These are phyloP conservation scores for Cytospora chrysosperma DNA, from an alignment of 2,329 filamentous ascomycete species.

Conservation along the genomic window DNA sequence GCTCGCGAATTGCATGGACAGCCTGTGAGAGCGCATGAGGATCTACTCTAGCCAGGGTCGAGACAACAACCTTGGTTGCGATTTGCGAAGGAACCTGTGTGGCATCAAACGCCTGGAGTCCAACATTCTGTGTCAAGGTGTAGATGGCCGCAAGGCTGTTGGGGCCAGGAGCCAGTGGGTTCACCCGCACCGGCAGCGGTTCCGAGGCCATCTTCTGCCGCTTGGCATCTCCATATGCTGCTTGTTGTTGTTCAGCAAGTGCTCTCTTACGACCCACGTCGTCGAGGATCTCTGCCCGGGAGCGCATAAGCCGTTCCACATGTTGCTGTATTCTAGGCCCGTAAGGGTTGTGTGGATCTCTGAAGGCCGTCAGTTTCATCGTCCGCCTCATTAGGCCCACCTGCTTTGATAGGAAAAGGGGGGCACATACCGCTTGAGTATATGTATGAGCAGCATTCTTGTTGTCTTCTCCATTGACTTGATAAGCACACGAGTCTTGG, in stretches of 20 bases:
- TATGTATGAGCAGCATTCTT: slow-evolving; percentile 76
- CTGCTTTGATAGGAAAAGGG: slow-evolving; percentile 21
- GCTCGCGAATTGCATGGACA: slow-evolving; percentile 57
- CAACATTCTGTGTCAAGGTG: slow-evolving; percentile 75
- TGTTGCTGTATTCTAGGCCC: slow-evolving; percentile 81
- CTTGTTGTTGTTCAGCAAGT: slow-evolving; percentile 62
- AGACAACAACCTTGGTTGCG: slow-evolving; percentile 78
- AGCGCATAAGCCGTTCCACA: slow-evolving; percentile 77
- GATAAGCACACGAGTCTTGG: slow-evolving; percentile 76
- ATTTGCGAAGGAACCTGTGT: slow-evolving; percentile 73
- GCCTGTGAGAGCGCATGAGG: slow-evolving; percentile 67
- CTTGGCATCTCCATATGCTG: slow-evolving; percentile 77
- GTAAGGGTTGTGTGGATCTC: slow-evolving; percentile 77
- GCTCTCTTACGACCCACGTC: slow-evolving; percentile 77
- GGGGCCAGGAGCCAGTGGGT: slow-evolving; percentile 71
- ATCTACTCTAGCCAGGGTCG: slow-evolving; percentile 72
- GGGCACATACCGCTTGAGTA: slow-evolving; percentile 67
- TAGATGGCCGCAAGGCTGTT: slow-evolving; percentile 82
- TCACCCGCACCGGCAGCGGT: slow-evolving; percentile 51
- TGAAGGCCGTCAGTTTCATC: slow-evolving; percentile 36
- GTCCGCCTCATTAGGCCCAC: background rate
- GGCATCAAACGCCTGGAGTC: slow-evolving; percentile 78
- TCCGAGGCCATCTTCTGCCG: slow-evolving; percentile 67
- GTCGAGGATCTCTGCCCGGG: slow-evolving; percentile 75
- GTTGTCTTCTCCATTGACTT: slow-evolving; percentile 96